Evolutionary conservation across 2,329 filamentous ascomycete species (phyloP), one percentile per base, ranked within the genome.

Genomic region (Cytospora paraplurivora): DNA sequence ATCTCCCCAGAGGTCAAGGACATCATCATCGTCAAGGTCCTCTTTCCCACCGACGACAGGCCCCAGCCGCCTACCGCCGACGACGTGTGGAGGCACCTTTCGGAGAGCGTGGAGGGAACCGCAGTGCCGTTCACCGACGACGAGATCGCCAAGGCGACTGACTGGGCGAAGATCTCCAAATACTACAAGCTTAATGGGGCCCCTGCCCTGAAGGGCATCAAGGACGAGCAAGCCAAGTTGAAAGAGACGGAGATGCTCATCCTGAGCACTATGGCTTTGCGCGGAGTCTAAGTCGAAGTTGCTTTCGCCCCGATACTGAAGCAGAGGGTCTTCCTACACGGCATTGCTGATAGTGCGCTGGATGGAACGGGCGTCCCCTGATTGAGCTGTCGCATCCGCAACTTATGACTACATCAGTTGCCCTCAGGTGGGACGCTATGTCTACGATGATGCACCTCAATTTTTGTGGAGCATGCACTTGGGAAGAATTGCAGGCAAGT

Each of bases 1-100:
- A 88, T 98, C 63, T 81, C 85, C 0, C 85, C 91, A 13, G 78
- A 81, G 12, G 95, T 90, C 2, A 88, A 82, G 52, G 77, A 88
- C 69, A 76, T 99, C n/a, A 78, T 97, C 3, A 87, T 91, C 7
- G 82, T 97, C 71, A 98, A 97, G 74, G 82, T 98, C 32, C 83
- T 88, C 11, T 80, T 82, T 17, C 79, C 80, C 0, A 76, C 79
- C 54, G 71, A 72, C 2, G 73, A 76, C 38, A 75, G 79, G 54
- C 77, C 80, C 7, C 75, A 80, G n/a, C 69, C 72, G 1, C 65
- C 64, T 6, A 77, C 78, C 3, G 76, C 85, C 41, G 78, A 82
- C 19, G 72, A 81, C 12, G 75, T 88, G 50, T 78, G 79, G 70
- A 68, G 73, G 1, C 92, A 96, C 72, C 80, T 97, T 5, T 71